Conservation (phyloP, 2,329 filamentous ascomycete species). For the Penicillium expansum region DNA sequence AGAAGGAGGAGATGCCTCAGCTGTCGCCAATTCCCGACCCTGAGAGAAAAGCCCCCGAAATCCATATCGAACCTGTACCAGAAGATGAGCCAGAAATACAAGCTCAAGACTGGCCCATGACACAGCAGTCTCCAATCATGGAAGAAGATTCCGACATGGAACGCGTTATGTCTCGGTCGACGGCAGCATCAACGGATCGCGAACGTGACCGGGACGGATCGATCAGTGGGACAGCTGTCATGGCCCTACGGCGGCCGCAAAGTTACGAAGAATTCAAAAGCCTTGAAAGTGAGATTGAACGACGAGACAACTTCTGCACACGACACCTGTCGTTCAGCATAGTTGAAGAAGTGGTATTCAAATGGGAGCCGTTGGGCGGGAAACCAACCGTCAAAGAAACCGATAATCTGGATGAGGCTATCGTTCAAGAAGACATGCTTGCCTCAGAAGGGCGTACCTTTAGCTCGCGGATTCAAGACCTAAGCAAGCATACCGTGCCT, state of each 20-base stretch:
- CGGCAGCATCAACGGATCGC: conserved; percentile 29
- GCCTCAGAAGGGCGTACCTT: conserved; percentile 38
- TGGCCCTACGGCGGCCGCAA: conserved; percentile 38
- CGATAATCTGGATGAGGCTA: conserved; percentile 41
- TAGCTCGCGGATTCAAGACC: conserved; percentile 35
- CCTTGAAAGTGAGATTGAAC: conserved; percentile 17
- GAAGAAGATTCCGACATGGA: conserved; percentile 33
- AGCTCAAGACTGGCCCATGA: conserved; percentile 13
- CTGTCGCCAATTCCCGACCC: conserved; percentile 8
- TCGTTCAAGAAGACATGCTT: conserved; percentile 41
- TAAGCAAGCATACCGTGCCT: conserved; percentile 39
- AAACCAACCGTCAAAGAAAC: conserved; percentile 33
- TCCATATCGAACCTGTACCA: conserved; percentile 31
- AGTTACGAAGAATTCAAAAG: conserved; percentile 33
- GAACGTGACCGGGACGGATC: conserved; percentile 23
- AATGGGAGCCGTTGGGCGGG: conserved; percentile 33
- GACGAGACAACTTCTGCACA: conserved; percentile 34
- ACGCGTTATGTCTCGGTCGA: conserved; percentile 30
- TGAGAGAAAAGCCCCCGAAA: conserved; percentile 31
- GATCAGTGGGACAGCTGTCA: conserved; percentile 24
- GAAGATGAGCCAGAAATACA: conserved; percentile 18
- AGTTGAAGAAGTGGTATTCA: conserved; percentile 46
- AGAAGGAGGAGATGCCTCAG: conserved; percentile 18
- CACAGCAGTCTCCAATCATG: conserved; percentile 17
- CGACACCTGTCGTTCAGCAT: conserved; percentile 49